Percentiles rank a stretch among this genome's conserved stretches.
These are phyloP conservation scores for Angophora floribunda DNA, from an alignment of 345 rosid genomes.

Conservation along the genomic window DNA sequence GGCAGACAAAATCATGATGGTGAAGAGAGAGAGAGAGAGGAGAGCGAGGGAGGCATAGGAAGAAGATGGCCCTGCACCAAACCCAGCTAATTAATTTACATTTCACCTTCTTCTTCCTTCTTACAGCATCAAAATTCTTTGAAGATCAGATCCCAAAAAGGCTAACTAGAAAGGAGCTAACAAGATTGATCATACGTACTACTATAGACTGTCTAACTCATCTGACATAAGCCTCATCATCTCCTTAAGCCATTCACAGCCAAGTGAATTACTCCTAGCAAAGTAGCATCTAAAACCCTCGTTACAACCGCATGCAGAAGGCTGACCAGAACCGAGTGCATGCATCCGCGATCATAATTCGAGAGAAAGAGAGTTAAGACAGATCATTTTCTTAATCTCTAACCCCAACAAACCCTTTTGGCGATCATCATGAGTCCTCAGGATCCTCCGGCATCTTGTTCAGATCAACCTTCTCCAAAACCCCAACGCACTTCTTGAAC, in stretches of 20 bases:
- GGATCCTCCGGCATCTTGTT: constrained; percentile 95
- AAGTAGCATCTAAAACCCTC: neutral
- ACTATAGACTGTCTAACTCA: neutral
- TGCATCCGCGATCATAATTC: neutral
- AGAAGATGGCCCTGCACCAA: neutral
- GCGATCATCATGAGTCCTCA: constrained; percentile 53
- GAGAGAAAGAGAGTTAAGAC: neutral
- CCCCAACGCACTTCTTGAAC: constrained; percentile 29
- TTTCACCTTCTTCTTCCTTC: neutral
- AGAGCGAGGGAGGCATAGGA: neutral
- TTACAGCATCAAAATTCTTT: neutral
- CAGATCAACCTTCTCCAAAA: constrained; percentile 70
- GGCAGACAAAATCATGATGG: neutral
- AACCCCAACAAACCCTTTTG: neutral
- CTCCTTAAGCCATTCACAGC: neutral
- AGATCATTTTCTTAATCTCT: neutral
- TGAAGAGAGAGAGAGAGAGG: neutral
- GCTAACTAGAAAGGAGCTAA: neutral
- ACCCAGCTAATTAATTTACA: neutral
- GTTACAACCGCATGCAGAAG: neutral
- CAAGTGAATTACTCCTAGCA: neutral
- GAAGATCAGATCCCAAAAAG: neutral
- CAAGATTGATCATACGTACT: neutral
- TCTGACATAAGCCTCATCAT: neutral
- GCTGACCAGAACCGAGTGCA: neutral